phyloP scores from a whole-genome alignment of 2,329 filamentous ascomycete species.

The Curvularia hawaiiensis region DNA sequence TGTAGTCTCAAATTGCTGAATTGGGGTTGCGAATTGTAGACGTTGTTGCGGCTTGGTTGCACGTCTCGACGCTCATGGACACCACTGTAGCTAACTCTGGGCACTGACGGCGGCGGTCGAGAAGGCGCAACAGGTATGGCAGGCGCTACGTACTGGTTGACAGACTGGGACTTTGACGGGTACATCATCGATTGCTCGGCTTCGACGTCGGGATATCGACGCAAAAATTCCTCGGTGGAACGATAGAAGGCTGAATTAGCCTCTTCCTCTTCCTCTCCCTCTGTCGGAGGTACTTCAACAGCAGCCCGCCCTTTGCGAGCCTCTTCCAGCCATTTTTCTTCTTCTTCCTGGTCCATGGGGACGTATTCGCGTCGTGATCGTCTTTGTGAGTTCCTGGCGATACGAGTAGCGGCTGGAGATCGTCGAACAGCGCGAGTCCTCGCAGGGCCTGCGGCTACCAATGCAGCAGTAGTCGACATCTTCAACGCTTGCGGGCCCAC shows the following conservation, averaged over 20 bases:
- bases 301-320: constrained; percentile 69
- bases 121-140: constrained; percentile 64
- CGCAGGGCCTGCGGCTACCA: constrained; percentile 53
- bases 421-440: constrained; percentile 58
- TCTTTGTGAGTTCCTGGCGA: constrained; percentile 60
- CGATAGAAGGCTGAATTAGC: constrained; percentile 57
- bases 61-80: constrained; percentile 64
- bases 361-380: constrained; percentile 65
- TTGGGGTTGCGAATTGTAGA: constrained; percentile 54
- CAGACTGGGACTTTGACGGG: constrained; percentile 46
- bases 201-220: constrained; percentile 74
- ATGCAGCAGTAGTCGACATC: constrained; percentile 60
- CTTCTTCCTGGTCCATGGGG: constrained; percentile 79
- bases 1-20: constrained; percentile 57
- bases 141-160: constrained; percentile 56
- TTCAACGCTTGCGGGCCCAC: constrained; percentile 71
- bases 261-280: constrained; percentile 42
- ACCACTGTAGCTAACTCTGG: constrained; percentile 76
- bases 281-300: constrained; percentile 39
- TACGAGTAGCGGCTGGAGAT: constrained; percentile 57
- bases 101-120: constrained; percentile 63
- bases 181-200: constrained; percentile 62
- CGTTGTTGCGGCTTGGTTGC: constrained; percentile 41
- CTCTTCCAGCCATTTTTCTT: constrained; percentile 78
- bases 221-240: constrained; percentile 82